These are phyloP conservation scores for Phytophthora uliginosa DNA, from an alignment of 352 stramenopile genomes.

Conservation along the genomic window DNA sequence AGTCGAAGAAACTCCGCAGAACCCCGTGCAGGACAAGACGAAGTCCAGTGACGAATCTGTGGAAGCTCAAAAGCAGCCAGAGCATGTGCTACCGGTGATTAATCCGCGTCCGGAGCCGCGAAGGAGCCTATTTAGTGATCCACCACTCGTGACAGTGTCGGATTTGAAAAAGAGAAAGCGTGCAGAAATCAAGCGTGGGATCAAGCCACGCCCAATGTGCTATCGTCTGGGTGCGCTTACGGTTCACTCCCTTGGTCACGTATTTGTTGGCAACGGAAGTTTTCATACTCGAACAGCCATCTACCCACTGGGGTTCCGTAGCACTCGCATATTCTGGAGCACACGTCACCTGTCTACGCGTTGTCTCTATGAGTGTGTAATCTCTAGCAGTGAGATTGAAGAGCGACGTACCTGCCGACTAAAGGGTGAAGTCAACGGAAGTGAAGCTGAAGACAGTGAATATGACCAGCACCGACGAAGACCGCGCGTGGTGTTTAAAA, in stretches of 20 bases:
- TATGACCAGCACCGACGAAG: slow-evolving; percentile 28
- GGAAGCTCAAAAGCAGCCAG: neutral
- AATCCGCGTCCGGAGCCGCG: slow-evolving; percentile 53
- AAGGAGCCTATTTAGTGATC: slow-evolving; percentile 56
- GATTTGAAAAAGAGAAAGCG: slow-evolving; percentile 81
- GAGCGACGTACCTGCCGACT: slow-evolving; percentile 39
- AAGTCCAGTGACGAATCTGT: neutral
- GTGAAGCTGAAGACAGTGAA: slow-evolving; percentile 17
- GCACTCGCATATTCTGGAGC: slow-evolving; percentile 96
- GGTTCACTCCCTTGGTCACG: slow-evolving; percentile 82
- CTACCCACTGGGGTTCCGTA: slow-evolving; percentile 91
- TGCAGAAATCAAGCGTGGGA: slow-evolving; percentile 44
- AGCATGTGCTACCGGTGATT: slow-evolving; percentile 57
- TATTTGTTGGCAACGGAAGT: slow-evolving; percentile 79
- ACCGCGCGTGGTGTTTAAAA: slow-evolving; percentile 74
- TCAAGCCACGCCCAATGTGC: slow-evolving; percentile 58
- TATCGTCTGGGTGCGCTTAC: slow-evolving; percentile 85
- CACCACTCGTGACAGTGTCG: slow-evolving; percentile 45
- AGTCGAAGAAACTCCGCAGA: slow-evolving; percentile 1
- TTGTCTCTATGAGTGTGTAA: slow-evolving; percentile 93
- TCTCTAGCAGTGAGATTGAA: slow-evolving; percentile 86
- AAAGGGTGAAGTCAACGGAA: slow-evolving; percentile 9
- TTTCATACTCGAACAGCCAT: slow-evolving; percentile 93
- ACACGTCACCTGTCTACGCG: slow-evolving; percentile 55
- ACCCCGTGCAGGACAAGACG: slow-evolving; percentile 1